Evolutionary conservation across 352 stramenopile species (phyloP).

Genomic region (Plasmopara muralis): DNA sequence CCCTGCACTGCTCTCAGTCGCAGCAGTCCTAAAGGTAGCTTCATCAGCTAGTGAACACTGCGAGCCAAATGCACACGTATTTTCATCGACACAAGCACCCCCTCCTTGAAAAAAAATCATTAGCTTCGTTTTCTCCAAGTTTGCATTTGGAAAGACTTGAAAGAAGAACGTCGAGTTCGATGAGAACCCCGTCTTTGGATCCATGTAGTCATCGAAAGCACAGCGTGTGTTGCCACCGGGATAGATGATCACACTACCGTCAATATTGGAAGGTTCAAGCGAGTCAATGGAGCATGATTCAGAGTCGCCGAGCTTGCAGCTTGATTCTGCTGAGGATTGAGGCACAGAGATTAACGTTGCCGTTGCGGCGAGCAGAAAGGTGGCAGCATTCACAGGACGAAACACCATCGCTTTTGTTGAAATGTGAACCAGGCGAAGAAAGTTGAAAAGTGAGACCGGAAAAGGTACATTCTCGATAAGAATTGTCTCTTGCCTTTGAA

Average conservation of each 20-base stretch:
- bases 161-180: conserved; percentile 51
- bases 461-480: neutral
- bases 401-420: conserved; percentile 16
- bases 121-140: conserved; percentile 45
- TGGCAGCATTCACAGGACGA: conserved; percentile 2
- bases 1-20: conserved; percentile 31
- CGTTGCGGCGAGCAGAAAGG: conserved; percentile 12
- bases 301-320: conserved; percentile 24
- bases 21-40: conserved; percentile 38
- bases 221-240: conserved; percentile 42
- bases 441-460: conserved; percentile 19
- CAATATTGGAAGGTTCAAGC: conserved; percentile 19
- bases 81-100: conserved; percentile 43
- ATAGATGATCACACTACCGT: conserved; percentile 39
- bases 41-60: conserved; percentile 37
- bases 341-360: conserved; percentile 8
- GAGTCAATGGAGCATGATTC: conserved; percentile 25
- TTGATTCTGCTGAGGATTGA: conserved; percentile 13
- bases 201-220: conserved; percentile 38
- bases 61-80: conserved; percentile 50
- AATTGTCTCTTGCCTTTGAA: too few relatives aligned
- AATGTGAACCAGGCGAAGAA: conserved; percentile 9
- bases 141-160: conserved; percentile 42
- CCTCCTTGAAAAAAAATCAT: conserved; percentile 61
- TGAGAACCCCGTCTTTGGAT: conserved; percentile 25